Evolutionary conservation across 768 basidiomycete species (phyloP).

Genomic region (Clavulina sp.): DNA sequence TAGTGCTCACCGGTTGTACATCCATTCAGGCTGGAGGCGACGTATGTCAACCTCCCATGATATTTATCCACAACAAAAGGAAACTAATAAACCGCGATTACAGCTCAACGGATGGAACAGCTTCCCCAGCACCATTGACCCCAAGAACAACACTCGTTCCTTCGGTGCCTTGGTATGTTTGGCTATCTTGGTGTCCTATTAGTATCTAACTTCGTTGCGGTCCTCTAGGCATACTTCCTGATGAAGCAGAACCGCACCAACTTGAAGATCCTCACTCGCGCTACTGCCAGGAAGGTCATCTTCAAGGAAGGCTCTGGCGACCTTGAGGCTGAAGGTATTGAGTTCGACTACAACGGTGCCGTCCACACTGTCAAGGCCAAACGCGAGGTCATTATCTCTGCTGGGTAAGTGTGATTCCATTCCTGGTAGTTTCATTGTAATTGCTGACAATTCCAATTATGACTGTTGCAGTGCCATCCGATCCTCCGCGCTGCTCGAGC

Average conservation of each 20-base stretch:
- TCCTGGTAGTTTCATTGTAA: slow-evolving; percentile 15
- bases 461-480: slow-evolving; percentile 26
- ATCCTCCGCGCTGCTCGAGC: slow-evolving; percentile 36
- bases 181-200: background rate
- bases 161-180: no score
- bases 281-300: background rate
- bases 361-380: slow-evolving; percentile 18
- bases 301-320: background rate
- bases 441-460: slow-evolving; percentile 15
- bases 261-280: slow-evolving; percentile 2
- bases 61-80: no score
- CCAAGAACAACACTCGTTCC: no score
- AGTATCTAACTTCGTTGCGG: background rate
- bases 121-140: no score
- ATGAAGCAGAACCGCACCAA: background rate
- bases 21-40: no score
- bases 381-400: slow-evolving; percentile 21
- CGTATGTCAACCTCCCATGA: no score
- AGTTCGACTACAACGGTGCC: slow-evolving; percentile 14
- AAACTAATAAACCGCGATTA: no score
- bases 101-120: no score
- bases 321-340: slow-evolving; percentile 18
- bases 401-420: slow-evolving; percentile 7
- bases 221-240: background rate
- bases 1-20: no score